phyloP scores from a whole-genome alignment of 2,329 filamentous ascomycete genomes.

The Sclerotinia trifoliorum region DNA sequence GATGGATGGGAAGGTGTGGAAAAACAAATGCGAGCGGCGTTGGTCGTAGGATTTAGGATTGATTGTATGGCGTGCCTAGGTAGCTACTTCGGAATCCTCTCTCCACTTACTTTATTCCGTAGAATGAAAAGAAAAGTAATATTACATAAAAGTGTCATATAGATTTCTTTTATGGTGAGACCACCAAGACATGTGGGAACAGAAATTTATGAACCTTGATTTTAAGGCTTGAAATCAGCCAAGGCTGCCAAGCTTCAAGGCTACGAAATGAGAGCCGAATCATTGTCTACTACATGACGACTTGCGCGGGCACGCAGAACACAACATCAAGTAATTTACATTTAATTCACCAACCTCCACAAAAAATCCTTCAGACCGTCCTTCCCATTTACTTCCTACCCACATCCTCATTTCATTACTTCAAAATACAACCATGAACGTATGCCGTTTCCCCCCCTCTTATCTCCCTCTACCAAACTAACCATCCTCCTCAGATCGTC shows the following conservation, averaged over 20 bases:
- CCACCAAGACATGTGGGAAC: not conserved
- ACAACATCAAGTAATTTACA: constrained; percentile 7
- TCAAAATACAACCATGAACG: constrained; percentile 51
- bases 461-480: not conserved
- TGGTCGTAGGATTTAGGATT: constrained; percentile 16
- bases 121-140: constrained; percentile 10
- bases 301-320: constrained; percentile 12
- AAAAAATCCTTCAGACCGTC: not conserved
- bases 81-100: constrained; percentile 14
- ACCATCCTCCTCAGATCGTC: constrained; percentile 63
- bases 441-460: constrained; percentile 39
- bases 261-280: constrained; percentile 6
- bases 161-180: too few relatives aligned
- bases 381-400: not conserved
- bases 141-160: not conserved
- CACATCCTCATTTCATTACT: too few relatives aligned
- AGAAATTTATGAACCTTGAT: not conserved
- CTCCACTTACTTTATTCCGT: constrained; percentile 14
- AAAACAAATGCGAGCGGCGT: constrained; percentile 18
- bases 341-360: constrained; percentile 1
- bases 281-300: constrained; percentile 4
- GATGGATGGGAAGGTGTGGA: constrained; percentile 10
- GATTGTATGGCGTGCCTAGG: constrained; percentile 8
- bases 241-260: constrained; percentile 21
- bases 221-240: not conserved